Percentiles rank a stretch among this genome's conserved stretches.
These are phyloP conservation scores for Ceratocystis lukuohia DNA, from an alignment of 2,329 filamentous ascomycete species.

Conservation along the genomic window DNA sequence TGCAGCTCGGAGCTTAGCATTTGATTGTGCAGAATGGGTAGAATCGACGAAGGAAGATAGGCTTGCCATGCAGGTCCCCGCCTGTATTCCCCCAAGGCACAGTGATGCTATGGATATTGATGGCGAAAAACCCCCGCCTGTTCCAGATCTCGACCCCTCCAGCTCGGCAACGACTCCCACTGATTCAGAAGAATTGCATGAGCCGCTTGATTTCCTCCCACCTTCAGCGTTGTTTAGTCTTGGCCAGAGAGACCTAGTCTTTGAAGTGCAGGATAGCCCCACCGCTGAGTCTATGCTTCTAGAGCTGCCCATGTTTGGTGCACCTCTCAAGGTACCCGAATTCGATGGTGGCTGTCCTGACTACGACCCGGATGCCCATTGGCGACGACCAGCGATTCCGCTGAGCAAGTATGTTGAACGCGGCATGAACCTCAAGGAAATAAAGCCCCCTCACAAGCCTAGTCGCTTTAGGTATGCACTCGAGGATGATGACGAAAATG, in stretches of 20 bases:
- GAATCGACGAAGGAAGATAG: slow-evolving; percentile 50
- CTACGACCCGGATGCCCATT: slow-evolving; percentile 53
- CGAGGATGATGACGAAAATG: slow-evolving; percentile 50
- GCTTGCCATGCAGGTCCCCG: slow-evolving; percentile 53
- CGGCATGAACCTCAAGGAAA: slow-evolving; percentile 56
- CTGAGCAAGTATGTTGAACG: slow-evolving; percentile 79
- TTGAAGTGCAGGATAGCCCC: slow-evolving; percentile 60
- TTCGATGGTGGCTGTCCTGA: slow-evolving; percentile 45
- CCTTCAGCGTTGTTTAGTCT: slow-evolving; percentile 74
- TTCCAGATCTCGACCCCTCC: slow-evolving; percentile 20
- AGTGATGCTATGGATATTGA: slow-evolving; percentile 26
- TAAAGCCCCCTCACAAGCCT: slow-evolving; percentile 56
- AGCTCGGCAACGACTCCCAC: slow-evolving; percentile 10
- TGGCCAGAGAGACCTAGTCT: slow-evolving; percentile 69
- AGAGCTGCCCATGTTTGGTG: slow-evolving; percentile 68
- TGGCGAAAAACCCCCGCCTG: slow-evolving; percentile 34
- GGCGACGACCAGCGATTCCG: slow-evolving; percentile 65
- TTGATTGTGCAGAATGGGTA: slow-evolving; percentile 74
- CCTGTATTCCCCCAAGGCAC: slow-evolving; percentile 31
- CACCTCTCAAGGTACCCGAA: slow-evolving; percentile 45
- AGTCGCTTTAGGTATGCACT: slow-evolving; percentile 73
- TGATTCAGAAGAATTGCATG: slow-evolving; percentile 28
- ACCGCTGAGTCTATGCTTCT: slow-evolving; percentile 63
- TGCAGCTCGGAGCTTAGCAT: slow-evolving; percentile 64
- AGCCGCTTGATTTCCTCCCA: slow-evolving; percentile 37